Evolutionary conservation across 257 asterid genomes (phyloP), one percentile per base, ranked within the genome.

Genomic region (Primulina tabacum): DNA sequence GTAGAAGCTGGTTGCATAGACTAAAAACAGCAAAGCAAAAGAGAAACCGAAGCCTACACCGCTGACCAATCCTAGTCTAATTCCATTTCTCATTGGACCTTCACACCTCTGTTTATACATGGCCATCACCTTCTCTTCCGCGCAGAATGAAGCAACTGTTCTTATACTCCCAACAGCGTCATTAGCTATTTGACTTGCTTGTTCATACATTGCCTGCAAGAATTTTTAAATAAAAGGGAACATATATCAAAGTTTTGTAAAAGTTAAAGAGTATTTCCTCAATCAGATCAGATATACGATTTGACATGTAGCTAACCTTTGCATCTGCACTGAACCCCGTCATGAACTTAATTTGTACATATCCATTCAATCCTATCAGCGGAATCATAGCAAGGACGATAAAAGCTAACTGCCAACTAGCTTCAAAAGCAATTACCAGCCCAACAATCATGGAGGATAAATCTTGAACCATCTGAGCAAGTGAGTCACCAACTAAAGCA

Each of bases 121-220:
- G 59, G 72, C 79, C 78, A 87, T 56, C 47, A 89, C 82, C 72
- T 71, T 85, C 55, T 83, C 89, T 79, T 89, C 88, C 0, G 93
- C 86, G 68, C 93, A 87, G 67, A 87, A 89, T 5, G 96, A 89
- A 71, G 91, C 87, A n/a, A 89, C 85, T 4, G 91, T 87, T 72
- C 91, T 75, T 34, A 88, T 88, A 78, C 85, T 85, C 56, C 88
- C 86, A 59, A 88, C 86, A 7, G 91, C 91, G 66, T 89, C 91
- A 72, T 75, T 83, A 16, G 89, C 96, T 17, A 89, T 83, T 73
- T 85, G 93, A 78, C 90, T 85, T 8, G 94, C 92, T 67, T 84
- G 85, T 67, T 82, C 92, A 43, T 89, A 85, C 85, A 77, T 77
- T 50, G 61, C 70, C 96, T 89, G 83, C 76, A 72, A 71, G 52